Evolutionary conservation across 352 stramenopile genomes (phyloP), one percentile per base, ranked within the genome.

Genomic region (Thraustotheca clavata): DNA sequence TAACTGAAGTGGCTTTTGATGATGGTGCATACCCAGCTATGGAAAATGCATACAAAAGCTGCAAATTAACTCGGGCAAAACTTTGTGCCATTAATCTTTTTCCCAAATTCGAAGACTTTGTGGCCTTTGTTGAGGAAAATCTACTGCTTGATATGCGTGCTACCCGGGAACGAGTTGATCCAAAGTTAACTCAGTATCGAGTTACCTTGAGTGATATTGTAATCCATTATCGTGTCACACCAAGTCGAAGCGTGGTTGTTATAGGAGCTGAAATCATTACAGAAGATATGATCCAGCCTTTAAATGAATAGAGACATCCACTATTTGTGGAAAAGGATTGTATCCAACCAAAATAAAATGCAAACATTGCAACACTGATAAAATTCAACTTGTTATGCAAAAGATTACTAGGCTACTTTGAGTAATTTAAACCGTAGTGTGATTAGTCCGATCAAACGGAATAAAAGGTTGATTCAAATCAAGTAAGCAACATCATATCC

Each of bases 151-250:
- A 63, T 41, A 63, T 63, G 55, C 55, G 55, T 16, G 34, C 27
- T 9, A 63, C 55, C 35, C 55, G 55, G 24, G 55, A 63, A 29
- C 55, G 55, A 38, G 39, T 29, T 16, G 55, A 63, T 41, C 55
- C 55, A 24, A 63, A 63, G 55, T 63, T 63, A 26, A 31, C 34
- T 41, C 31, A 26, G 6, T 63, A 63, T 41, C 33, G 55, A 22
- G 55, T 63, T 33, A 63, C 55, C 12, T 29, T 63, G 16, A 54
- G 55, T 20, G 55, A 63, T 33, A 39, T 63, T 29, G 35, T 63
- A 4, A 29, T 63, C 20, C 34, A 22, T 6, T 63, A 63, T 33
- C 39, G 39, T 16, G 32, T 63, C 20, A 39, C 39, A 20, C 14
- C 22, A 8, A 41, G 55, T 14, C 55, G 39, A 22, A 27, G 39